Evolutionary conservation across 495 filamentous ascomycete genomes (phyloP).

Genomic region (Aspergillus cristatus): DNA sequence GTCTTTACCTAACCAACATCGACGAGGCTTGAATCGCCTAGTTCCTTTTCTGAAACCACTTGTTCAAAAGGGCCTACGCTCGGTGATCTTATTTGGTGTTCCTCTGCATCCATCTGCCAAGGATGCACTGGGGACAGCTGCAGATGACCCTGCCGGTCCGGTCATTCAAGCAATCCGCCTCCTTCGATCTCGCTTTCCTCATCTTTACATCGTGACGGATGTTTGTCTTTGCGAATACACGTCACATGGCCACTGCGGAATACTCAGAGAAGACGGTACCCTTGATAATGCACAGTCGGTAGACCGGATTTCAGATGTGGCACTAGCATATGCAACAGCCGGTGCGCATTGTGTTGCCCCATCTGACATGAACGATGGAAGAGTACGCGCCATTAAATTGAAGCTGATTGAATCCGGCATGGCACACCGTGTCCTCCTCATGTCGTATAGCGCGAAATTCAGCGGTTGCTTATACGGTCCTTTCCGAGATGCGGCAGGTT

Average conservation of each 20-base stretch:
- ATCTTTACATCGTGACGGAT: conserved; percentile 81
- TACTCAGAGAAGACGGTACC: conserved; percentile 80
- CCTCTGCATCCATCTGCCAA: conserved; percentile 71
- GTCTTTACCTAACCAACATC: conserved; percentile 79
- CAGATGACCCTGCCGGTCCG: conserved; percentile 86
- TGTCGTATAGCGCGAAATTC: conserved; percentile 98
- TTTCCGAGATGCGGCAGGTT: conserved; percentile 93
- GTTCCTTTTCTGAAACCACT: conserved; percentile 78
- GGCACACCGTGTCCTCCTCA: conserved; percentile 78
- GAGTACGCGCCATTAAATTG: conserved; percentile 91
- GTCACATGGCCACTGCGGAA: conserved; percentile 96
- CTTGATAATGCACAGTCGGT: conserved; percentile 89
- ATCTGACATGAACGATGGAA: conserved; percentile 97
- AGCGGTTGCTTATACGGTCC: conserved; percentile 93
- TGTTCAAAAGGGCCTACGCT: conserved; percentile 76
- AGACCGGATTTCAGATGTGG: conserved; percentile 87
- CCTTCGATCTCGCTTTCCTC: conserved; percentile 71
- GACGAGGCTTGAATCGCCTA: conserved; percentile 78
- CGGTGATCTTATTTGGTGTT: conserved; percentile 93
- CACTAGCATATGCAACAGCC: conserved; percentile 83
- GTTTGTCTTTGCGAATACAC: conserved; percentile 99
- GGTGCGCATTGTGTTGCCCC: conserved; percentile 96
- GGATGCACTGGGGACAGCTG: conserved; percentile 85
- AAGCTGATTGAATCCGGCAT: conserved; percentile 89
- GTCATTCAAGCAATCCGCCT: conserved; percentile 80